Evolutionary conservation across 2,329 filamentous ascomycete species (phyloP).

Genomic region (Tolypocladium capitatum): DNA sequence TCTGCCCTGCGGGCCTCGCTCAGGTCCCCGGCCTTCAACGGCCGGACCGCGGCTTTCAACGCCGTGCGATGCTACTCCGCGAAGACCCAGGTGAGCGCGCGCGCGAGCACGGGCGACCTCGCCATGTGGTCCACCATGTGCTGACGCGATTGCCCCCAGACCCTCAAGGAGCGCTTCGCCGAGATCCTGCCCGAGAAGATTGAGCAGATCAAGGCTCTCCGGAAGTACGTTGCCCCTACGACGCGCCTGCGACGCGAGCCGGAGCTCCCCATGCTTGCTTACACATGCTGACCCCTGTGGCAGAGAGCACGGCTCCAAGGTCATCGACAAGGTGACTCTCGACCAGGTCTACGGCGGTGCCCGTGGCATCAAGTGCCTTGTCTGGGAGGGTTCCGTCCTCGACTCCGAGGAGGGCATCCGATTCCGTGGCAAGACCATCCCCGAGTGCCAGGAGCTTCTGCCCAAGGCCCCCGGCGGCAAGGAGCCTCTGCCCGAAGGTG

Average conservation of each 20-base stretch:
- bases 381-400: constrained; percentile 98
- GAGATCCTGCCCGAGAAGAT: constrained; percentile 91
- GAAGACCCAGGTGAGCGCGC: constrained; percentile 63
- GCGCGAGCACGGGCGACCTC: background rate
- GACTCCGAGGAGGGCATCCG: constrained; percentile 98
- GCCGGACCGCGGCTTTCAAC: constrained; percentile 62
- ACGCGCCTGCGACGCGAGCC: background rate
- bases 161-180: constrained; percentile 96
- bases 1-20: constrained; percentile 70
- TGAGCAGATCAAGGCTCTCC: constrained; percentile 97
- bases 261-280: background rate
- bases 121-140: background rate
- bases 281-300: constrained; percentile 2
- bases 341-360: constrained; percentile 99
- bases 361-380: constrained; percentile 94
- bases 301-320: constrained; percentile 89
- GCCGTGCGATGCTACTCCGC: constrained; percentile 83
- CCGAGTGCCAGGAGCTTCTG: constrained; percentile 94
- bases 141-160: constrained; percentile 36
- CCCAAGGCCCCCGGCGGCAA: constrained; percentile 94
- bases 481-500: constrained; percentile 92
- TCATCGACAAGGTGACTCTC: constrained; percentile 93
- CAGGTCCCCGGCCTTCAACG: constrained; percentile 51
- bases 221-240: constrained; percentile 53
- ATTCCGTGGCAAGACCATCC: constrained; percentile 98